Conservation (phyloP, 2,329 filamentous ascomycete species). For the Epichloe gansuensis region DNA sequence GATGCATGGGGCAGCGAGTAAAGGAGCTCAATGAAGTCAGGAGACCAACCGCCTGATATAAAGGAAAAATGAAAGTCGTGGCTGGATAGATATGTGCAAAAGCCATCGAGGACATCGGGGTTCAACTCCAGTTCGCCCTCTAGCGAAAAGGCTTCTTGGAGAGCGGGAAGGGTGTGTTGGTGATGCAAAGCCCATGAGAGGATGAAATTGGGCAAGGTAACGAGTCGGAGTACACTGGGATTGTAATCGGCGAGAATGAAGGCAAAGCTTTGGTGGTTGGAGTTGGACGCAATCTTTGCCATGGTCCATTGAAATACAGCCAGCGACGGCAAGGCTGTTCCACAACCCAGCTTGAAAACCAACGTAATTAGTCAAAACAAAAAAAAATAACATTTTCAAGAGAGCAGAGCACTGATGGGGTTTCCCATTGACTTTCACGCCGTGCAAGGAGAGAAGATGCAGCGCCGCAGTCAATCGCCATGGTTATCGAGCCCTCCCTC, state of each 20-base stretch:
- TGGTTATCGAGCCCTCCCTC: background rate
- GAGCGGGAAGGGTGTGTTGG: conserved; percentile 20
- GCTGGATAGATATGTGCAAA: conserved; percentile 39
- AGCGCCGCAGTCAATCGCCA: no score
- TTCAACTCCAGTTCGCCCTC: conserved; percentile 55
- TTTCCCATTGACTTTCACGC: background rate
- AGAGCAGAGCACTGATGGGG: background rate
- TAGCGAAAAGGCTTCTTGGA: conserved; percentile 34
- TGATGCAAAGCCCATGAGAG: conserved; percentile 51
- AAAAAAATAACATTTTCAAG: background rate
- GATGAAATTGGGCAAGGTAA: conserved; percentile 68
- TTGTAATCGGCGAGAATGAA: conserved; percentile 73
- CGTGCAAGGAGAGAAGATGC: background rate
- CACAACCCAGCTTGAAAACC: conserved; percentile 55
- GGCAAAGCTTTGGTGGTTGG: conserved; percentile 32
- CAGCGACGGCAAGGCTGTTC: conserved; percentile 61
- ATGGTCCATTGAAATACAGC: conserved; percentile 54
- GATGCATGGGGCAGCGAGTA: conserved; percentile 18
- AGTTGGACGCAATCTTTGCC: conserved; percentile 15
- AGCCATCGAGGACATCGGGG: conserved; percentile 43
- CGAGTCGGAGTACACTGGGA: conserved; percentile 61
- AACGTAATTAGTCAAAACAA: conserved; percentile 8
- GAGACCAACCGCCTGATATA: conserved; percentile 64
- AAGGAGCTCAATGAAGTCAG: conserved; percentile 49
- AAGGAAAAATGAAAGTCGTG: conserved; percentile 48